Evolutionary conservation across 208 protist genomes (phyloP).

Genomic region (Crithidia expoeki): DNA sequence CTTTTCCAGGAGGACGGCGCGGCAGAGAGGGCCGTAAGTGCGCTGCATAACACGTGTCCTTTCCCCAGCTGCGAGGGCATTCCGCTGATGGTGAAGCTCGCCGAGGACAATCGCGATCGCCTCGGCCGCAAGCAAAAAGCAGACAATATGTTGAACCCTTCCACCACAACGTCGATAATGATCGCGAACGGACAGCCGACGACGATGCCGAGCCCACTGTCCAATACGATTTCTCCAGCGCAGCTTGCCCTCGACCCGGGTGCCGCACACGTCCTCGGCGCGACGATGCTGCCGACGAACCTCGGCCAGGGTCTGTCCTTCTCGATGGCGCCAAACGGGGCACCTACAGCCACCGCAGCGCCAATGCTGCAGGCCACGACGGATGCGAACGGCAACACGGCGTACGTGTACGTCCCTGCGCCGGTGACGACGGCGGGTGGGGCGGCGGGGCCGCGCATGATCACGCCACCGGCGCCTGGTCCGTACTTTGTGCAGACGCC

Average conservation of each 20-base stretch:
- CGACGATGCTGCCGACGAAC: conserved; percentile 14
- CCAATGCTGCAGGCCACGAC: conserved; percentile 26
- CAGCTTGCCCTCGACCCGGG: conserved; percentile 23
- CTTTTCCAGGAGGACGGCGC: conserved; percentile 61
- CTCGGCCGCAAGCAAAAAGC: conserved; percentile 47
- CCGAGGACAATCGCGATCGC: conserved; percentile 63
- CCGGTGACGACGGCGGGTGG: background rate
- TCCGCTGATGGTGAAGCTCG: conserved; percentile 72
- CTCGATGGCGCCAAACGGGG: conserved; percentile 1
- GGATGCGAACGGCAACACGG: conserved; percentile 23
- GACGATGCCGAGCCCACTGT: conserved; percentile 19
- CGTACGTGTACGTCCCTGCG: conserved; percentile 20
- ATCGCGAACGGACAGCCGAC: conserved; percentile 7
- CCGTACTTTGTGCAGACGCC: conserved; percentile 21
- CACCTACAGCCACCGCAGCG: background rate
- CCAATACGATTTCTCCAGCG: conserved; percentile 20
- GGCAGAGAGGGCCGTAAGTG: conserved; percentile 55
- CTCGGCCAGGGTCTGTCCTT: conserved; percentile 9
- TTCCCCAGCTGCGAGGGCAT: conserved; percentile 58
- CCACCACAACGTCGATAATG: background rate
- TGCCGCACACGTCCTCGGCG: conserved; percentile 5
- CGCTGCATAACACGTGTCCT: conserved; percentile 66
- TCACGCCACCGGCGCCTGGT: background rate
- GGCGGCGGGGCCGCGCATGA: background rate
- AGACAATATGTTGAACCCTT: background rate